Evolutionary conservation across 495 filamentous ascomycete genomes (phyloP).

Genomic region (Friedmanniomyces simplex): DNA sequence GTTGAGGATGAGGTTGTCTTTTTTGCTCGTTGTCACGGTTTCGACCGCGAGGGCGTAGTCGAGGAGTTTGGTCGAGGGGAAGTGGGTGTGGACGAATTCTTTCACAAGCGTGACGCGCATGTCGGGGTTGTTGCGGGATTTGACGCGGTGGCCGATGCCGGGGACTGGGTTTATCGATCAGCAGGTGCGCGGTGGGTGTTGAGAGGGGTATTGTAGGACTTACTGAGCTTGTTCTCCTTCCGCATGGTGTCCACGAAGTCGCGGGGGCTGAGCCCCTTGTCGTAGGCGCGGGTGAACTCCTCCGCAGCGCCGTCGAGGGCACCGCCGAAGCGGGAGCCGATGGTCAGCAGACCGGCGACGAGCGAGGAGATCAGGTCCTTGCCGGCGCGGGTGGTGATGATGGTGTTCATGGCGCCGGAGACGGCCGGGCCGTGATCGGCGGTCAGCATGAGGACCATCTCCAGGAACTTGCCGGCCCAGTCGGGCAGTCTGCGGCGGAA

Average conservation of each 20-base stretch:
- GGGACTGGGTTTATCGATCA: constrained; percentile 52
- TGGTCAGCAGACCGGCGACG: constrained; percentile 93
- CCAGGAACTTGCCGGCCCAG: constrained; percentile 96
- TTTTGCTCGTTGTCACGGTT: constrained; percentile 97
- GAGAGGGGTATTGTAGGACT: constrained; percentile 32
- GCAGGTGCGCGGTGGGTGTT: neutral
- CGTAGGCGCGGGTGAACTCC: constrained; percentile 95
- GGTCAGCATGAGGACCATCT: constrained; percentile 99
- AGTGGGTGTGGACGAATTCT: constrained; percentile 94
- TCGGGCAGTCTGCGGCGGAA: constrained; percentile 96
- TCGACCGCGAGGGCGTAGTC: constrained; percentile 98
- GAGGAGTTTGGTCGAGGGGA: constrained; percentile 91
- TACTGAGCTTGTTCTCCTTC: constrained; percentile 98
- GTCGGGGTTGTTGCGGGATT: constrained; percentile 99
- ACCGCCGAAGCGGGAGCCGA: constrained; percentile 96
- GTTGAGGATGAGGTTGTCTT: constrained; percentile 99
- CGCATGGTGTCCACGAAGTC: constrained; percentile 98
- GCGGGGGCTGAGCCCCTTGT: constrained; percentile 95
- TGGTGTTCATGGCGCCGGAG: constrained; percentile 99
- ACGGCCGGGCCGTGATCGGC: constrained; percentile 98
- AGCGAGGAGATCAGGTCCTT: constrained; percentile 96
- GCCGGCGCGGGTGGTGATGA: constrained; percentile 97
- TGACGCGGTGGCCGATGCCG: constrained; percentile 97
- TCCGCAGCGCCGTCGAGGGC: constrained; percentile 95
- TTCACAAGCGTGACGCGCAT: constrained; percentile 98